phyloP scores from a whole-genome alignment of 192 early-diverging fungal species.

The Chytriomyces hyalinus region DNA sequence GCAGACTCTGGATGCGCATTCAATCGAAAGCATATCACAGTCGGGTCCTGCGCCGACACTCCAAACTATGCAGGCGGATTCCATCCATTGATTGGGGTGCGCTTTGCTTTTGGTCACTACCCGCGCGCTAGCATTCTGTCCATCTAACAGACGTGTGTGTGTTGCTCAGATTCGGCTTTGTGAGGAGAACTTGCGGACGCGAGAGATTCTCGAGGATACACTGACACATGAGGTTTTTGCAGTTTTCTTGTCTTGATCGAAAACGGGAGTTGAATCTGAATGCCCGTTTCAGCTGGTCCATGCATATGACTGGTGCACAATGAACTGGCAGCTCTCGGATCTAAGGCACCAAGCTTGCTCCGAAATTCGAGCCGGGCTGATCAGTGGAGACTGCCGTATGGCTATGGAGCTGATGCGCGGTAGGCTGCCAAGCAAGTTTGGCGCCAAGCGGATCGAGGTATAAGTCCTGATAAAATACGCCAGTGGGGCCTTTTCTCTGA shows the following conservation, averaged over 20 bases:
- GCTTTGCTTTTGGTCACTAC: background rate
- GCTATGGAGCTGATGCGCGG: slow-evolving; percentile 17
- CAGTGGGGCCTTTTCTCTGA: background rate
- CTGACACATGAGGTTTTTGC: slow-evolving; percentile 25
- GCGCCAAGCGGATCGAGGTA: slow-evolving; percentile 20
- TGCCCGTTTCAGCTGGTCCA: slow-evolving; percentile 18
- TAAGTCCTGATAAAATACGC: background rate
- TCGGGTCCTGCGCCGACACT: slow-evolving; percentile 9
- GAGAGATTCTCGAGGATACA: slow-evolving; percentile 17
- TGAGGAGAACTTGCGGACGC: background rate
- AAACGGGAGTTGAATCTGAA: background rate
- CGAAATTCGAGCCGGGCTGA: slow-evolving; percentile 21
- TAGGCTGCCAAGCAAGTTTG: slow-evolving; percentile 10
- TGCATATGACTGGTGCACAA: slow-evolving; percentile 32
- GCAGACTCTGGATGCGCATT: slow-evolving; percentile 15
- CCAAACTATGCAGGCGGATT: slow-evolving; percentile 14
- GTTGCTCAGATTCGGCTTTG: slow-evolving; percentile 14
- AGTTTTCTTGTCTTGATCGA: background rate
- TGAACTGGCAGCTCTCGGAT: slow-evolving; percentile 24
- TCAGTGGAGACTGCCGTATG: slow-evolving; percentile 28
- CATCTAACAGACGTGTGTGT: background rate
- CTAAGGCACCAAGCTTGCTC: slow-evolving; percentile 24
- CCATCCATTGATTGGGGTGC: slow-evolving; percentile 26
- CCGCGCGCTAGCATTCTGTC: background rate
- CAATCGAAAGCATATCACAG: slow-evolving; percentile 13